phyloP scores from a whole-genome alignment of 1,139 yeast species.

The Candida freyschussii region DNA sequence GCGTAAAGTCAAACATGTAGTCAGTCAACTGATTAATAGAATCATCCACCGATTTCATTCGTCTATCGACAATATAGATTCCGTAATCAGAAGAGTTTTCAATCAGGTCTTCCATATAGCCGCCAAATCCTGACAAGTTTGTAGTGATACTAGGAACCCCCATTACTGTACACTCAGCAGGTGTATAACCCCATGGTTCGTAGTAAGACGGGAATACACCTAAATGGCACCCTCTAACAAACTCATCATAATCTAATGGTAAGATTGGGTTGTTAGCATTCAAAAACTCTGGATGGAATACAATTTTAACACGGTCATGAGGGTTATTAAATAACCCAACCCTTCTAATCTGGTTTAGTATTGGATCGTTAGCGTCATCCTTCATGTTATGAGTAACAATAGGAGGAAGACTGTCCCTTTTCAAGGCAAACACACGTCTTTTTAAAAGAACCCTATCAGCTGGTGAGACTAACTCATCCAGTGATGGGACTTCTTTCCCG shows the following conservation, averaged over 20 bases:
- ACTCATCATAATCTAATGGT: constrained; percentile 93
- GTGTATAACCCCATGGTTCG: constrained; percentile 99
- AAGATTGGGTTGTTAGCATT: constrained; percentile 93
- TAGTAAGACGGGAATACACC: constrained; percentile 98
- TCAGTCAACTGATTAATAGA: constrained; percentile 86
- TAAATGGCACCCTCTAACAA: constrained; percentile 95
- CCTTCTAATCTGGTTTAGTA: constrained; percentile 85
- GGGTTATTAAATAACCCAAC: constrained; percentile 88
- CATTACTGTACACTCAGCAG: constrained; percentile 99
- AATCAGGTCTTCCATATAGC: constrained; percentile 96
- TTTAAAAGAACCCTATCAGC: constrained; percentile 87
- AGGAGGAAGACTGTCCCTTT: constrained; percentile 88
- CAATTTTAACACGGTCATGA: constrained; percentile 87
- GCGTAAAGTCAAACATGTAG: constrained; percentile 84
- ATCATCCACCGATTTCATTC: constrained; percentile 91
- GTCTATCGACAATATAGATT: constrained; percentile 92
- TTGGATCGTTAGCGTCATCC: constrained; percentile 88
- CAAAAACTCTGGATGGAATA: constrained; percentile 96
- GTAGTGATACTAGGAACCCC: constrained; percentile 99
- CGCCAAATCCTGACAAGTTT: constrained; percentile 93
- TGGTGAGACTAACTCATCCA: constrained; percentile 80
- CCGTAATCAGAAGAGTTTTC: constrained; percentile 96
- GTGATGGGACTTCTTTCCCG: constrained; percentile 52
- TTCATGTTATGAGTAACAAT: constrained; percentile 98
- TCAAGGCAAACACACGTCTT: constrained; percentile 89